Percentiles rank a stretch among this genome's conserved stretches.
These are phyloP conservation scores for Beauveria australis DNA, from an alignment of 2,329 filamentous ascomycete genomes.

Conservation along the genomic window DNA sequence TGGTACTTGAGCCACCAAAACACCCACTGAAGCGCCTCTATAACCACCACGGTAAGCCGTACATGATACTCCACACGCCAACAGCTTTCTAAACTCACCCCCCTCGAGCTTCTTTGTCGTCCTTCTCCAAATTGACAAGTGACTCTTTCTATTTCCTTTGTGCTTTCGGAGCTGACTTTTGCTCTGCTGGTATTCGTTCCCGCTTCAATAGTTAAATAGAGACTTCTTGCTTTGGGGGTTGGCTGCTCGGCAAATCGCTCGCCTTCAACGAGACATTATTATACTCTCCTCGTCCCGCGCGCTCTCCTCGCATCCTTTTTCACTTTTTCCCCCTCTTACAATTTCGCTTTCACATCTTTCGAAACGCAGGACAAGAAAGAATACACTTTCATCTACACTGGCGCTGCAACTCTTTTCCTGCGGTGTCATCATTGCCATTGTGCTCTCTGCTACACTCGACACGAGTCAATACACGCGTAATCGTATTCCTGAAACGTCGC, in stretches of 20 bases:
- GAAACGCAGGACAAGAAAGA: background rate
- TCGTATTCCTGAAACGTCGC: background rate
- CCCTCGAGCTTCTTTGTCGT: background rate
- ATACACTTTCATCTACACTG: background rate
- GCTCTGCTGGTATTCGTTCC: background rate
- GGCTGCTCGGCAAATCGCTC: background rate
- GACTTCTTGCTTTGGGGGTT: background rate
- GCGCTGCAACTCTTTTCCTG: background rate
- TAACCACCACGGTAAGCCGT: too few species aligned
- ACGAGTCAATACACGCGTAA: background rate
- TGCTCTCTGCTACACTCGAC: conserved; percentile 5
- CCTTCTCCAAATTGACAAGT: too few species aligned
- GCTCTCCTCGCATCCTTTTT: background rate
- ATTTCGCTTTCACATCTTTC: background rate
- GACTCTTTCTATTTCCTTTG: background rate
- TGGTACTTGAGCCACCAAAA: too few species aligned
- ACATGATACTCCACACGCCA: too few species aligned
- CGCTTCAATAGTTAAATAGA: background rate
- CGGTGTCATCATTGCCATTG: background rate
- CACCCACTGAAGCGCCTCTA: background rate
- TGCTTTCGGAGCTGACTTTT: background rate
- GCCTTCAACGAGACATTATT: background rate
- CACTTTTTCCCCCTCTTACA: background rate
- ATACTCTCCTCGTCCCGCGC: background rate
- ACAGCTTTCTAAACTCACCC: background rate